Base-by-base conservation (phyloP, 352 stramenopile species). In the Phytophthora europaea region DNA sequence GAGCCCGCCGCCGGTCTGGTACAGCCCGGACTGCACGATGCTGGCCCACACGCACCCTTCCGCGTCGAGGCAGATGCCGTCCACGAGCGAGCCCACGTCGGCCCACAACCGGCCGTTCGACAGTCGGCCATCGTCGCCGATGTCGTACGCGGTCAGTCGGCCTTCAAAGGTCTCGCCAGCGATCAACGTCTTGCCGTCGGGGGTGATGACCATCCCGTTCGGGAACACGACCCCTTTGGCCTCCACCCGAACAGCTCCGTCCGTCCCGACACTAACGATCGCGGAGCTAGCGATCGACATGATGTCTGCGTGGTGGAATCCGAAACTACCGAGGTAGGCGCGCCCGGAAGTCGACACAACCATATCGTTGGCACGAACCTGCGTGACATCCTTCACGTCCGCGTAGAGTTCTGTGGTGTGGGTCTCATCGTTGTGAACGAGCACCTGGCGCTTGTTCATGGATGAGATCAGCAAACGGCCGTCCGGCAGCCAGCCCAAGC, bases 131-230 rank as follows among this genome's bases (percentile, higher is more conserved):
- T 91, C 82, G 2, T 74, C 60, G 16, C 26, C 72, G 57, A 94
- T 87, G 48, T 92, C 85, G 50, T 87, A 94, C n/a, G 83, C 87
- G 6, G 82, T 92, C 20, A 94, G 68, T 6, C 72, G 22, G 0
- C 72, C 78, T 18, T 73, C 61, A 65, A 92, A 92, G 18, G 87
- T 92, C 73, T 94, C 87, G 26, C 76, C 85, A 6, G 87, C 72
- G 70, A 94, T 92, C 33, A 94, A 64, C 50, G 85, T 94, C 75
- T 87, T 92, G 38, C 83, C 85, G 51, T 94, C 87, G 0, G 87
- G 83, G 0, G 87, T 92, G 67, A 92, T 89, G 13, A 94, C 85
- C 23, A 73, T 72, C 12, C 87, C 87, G 57, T 94, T 94, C n/a
- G 87, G 87, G 50, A 92, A 94, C 57, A 94, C 75, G 56, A 94